A percentile compares a stretch with the other conserved stretches of the same genome.
Evolutionary conservation across 371 early-diverging fungal genomes (phyloP).

Genomic region (Nosema muscidifuracis): DNA sequence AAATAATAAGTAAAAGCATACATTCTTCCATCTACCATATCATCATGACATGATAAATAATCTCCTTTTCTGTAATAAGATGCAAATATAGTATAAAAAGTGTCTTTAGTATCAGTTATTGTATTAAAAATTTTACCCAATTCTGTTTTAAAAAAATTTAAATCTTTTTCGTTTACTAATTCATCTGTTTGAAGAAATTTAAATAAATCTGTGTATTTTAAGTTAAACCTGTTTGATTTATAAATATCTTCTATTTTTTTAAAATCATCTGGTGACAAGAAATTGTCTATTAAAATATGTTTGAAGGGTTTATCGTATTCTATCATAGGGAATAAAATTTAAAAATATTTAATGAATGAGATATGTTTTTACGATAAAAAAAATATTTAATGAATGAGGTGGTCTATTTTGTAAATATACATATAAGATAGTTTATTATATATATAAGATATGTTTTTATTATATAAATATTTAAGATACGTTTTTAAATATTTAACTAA

Average conservation of each 20-base stretch:
- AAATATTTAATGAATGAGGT: no score
- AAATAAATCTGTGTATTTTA: constrained; percentile 59
- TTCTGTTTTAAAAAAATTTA: constrained; percentile 45
- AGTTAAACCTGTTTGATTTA: constrained; percentile 10
- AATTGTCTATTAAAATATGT: constrained; percentile 38
- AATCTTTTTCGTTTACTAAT: constrained; percentile 31
- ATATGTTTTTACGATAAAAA: no score
- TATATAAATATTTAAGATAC: no score
- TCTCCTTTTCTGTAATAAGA: constrained; percentile 57
- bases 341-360: no score
- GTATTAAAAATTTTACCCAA: constrained; percentile 36
- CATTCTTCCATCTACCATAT: constrained; percentile 53
- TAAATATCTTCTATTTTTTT: constrained; percentile 11
- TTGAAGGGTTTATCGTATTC: constrained; percentile 23
- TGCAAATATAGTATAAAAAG: constrained; percentile 56
- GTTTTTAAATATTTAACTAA: no score
- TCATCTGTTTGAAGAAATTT: constrained; percentile 62
- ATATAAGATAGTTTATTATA: no score
- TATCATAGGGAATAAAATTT: no score
- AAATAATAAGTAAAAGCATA: constrained; percentile 63
- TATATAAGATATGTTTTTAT: no score
- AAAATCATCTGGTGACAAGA: constrained; percentile 27
- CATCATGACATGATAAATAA: constrained; percentile 63
- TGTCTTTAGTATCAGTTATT: constrained; percentile 8
- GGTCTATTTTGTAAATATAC: no score